phyloP scores from a whole-genome alignment of 352 stramenopile genomes.

The Globisporangium iwayamae region DNA sequence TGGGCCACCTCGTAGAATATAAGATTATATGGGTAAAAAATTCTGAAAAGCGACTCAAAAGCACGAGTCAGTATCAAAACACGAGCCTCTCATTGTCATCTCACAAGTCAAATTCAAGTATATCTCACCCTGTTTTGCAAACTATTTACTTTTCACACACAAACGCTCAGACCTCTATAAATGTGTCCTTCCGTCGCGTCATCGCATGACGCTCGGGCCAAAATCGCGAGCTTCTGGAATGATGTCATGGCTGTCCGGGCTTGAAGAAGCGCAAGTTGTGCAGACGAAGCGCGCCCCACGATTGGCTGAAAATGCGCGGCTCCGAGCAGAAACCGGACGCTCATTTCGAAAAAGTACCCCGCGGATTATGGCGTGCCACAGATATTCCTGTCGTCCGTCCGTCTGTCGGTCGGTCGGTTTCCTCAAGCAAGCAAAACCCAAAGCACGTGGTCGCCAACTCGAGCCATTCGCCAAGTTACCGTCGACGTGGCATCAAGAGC shows the following conservation, averaged over 20 bases:
- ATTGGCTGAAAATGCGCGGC: constrained; percentile 16
- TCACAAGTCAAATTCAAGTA: neutral
- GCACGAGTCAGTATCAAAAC: too few species aligned
- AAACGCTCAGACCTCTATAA: constrained; percentile 10
- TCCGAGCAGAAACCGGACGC: neutral
- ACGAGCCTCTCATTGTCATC: too few species aligned
- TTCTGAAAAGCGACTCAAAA: neutral
- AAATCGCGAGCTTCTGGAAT: constrained; percentile 6
- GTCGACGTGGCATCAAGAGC: neutral
- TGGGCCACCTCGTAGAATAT: neutral
- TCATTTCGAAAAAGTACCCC: neutral
- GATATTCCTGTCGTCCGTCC: constrained; percentile 1
- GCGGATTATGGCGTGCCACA: neutral
- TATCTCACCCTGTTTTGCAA: neutral
- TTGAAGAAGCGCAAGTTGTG: constrained; percentile 3
- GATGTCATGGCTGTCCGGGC: constrained; percentile 19
- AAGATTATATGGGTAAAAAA: neutral
- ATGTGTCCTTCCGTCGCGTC: constrained; percentile 18
- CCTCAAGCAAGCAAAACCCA: too few species aligned
- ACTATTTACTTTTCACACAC: neutral
- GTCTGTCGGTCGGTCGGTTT: constrained; percentile 4
- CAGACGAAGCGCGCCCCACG: constrained; percentile 1
- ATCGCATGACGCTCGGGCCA: constrained; percentile 21
- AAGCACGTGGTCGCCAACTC: neutral
- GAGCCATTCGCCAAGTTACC: constrained; percentile 14